Conservation (phyloP, 306 rosid species). For the Mimosa pudica region DNA sequence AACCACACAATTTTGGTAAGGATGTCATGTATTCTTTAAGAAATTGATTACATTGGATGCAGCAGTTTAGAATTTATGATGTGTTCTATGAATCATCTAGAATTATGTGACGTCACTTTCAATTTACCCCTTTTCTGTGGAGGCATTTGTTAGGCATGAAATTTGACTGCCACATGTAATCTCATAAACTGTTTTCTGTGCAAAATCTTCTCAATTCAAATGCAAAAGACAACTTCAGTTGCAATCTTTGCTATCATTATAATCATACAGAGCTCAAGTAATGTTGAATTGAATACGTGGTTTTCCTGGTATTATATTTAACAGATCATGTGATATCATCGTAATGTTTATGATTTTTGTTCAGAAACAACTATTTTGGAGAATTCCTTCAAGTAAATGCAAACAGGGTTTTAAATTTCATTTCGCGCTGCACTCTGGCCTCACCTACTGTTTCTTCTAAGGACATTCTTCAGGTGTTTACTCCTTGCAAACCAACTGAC, state of each 20-base stretch:
- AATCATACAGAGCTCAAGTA: background rate
- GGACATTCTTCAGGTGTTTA: background rate
- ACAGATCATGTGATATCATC: background rate
- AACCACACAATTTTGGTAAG: constrained; percentile 45
- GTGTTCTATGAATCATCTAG: constrained; percentile 19
- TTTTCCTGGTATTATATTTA: background rate
- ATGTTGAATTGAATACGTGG: background rate
- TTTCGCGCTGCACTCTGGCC: background rate
- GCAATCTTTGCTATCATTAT: background rate
- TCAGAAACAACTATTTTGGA: background rate
- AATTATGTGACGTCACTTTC: constrained; percentile 29
- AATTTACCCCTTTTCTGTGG: constrained; percentile 20
- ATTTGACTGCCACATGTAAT: background rate
- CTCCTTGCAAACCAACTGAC: background rate
- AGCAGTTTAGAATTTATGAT: constrained; percentile 27
- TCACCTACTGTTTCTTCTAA: background rate
- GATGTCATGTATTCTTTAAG: constrained; percentile 15
- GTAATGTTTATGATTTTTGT: background rate
- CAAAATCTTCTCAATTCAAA: background rate
- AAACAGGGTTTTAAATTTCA: background rate
- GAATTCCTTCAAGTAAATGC: background rate
- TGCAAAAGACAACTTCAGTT: background rate
- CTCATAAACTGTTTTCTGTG: background rate
- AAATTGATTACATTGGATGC: constrained; percentile 30
- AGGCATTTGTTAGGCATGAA: constrained; percentile 24